These are phyloP conservation scores for Gnomoniopsis smithogilvyi DNA, from an alignment of 2,329 filamentous ascomycete genomes.

Conservation along the genomic window DNA sequence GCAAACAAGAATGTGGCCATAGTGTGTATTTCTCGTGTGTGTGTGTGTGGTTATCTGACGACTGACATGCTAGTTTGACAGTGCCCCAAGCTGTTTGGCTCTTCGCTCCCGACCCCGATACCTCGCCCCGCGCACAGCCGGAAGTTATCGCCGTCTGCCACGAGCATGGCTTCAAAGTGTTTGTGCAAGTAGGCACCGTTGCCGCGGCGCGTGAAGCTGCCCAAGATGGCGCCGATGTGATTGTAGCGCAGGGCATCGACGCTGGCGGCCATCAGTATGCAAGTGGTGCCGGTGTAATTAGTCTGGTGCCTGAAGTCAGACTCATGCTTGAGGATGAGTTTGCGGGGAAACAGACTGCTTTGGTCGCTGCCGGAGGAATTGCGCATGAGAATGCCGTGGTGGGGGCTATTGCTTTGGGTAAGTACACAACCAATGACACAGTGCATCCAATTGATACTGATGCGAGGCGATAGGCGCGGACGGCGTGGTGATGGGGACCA, in stretches of 20 bases:
- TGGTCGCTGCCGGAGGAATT: conserved; percentile 61
- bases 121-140: conserved; percentile 25
- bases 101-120: conserved; percentile 53
- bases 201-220: conserved; percentile 48
- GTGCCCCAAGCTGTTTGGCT: conserved; percentile 62
- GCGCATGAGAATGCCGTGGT: conserved; percentile 52
- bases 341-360: conserved; percentile 28
- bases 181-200: conserved; percentile 62
- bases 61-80: neutral
- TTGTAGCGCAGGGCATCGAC: conserved; percentile 62
- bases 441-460: neutral
- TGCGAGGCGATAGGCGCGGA: conserved; percentile 34
- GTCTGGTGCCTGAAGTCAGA: conserved; percentile 55
- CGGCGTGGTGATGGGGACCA: conserved; percentile 41
- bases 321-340: conserved; percentile 41
- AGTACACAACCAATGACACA: conserved; percentile 17
- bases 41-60: no score
- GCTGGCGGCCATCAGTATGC: conserved; percentile 62
- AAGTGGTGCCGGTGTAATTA: conserved; percentile 50
- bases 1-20: no score
- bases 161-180: conserved; percentile 41
- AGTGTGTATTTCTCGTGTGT: no score
- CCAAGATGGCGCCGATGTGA: conserved; percentile 48
- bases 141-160: conserved; percentile 34
- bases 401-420: conserved; percentile 53